phyloP scores from a whole-genome alignment of 2,329 filamentous ascomycete species.

The Fusarium domesticum region DNA sequence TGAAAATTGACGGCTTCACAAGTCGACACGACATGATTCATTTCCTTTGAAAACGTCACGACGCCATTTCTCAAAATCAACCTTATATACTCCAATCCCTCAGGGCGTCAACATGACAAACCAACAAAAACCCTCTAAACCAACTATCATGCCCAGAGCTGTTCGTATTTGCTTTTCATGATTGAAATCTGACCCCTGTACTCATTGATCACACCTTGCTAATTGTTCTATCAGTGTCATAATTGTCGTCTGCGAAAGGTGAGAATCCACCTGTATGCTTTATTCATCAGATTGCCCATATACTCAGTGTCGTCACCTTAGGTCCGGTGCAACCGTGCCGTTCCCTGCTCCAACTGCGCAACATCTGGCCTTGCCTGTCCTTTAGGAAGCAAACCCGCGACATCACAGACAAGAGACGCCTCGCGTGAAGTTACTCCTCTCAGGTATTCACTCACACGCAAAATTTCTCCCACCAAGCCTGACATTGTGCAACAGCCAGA shows the following conservation, averaged over 20 bases:
- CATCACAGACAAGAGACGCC: background rate
- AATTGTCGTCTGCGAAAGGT: background rate
- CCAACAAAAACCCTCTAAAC: background rate
- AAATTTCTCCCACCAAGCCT: background rate
- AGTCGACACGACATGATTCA: background rate
- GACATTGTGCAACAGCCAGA: background rate
- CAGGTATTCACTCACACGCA: background rate
- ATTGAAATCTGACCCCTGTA: too few species aligned
- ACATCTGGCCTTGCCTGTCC: constrained; percentile 1
- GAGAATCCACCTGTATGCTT: too few species aligned
- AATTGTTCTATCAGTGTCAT: background rate
- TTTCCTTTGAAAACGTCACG: background rate
- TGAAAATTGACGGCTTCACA: too few species aligned
- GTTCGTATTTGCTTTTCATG: too few species aligned
- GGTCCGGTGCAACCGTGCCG: constrained; percentile 3
- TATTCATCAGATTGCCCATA: too few species aligned
- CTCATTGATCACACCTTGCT: background rate
- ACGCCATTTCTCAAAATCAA: background rate
- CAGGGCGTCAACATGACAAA: background rate
- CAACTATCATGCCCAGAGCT: background rate
- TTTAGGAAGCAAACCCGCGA: background rate
- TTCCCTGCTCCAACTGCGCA: constrained; percentile 3
- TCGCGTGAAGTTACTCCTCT: background rate
- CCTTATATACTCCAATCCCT: background rate
- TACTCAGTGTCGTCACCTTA: background rate